Evolutionary conservation across 176 grass and related monocot species (phyloP).

Genomic region (Phyllostachys edulis): DNA sequence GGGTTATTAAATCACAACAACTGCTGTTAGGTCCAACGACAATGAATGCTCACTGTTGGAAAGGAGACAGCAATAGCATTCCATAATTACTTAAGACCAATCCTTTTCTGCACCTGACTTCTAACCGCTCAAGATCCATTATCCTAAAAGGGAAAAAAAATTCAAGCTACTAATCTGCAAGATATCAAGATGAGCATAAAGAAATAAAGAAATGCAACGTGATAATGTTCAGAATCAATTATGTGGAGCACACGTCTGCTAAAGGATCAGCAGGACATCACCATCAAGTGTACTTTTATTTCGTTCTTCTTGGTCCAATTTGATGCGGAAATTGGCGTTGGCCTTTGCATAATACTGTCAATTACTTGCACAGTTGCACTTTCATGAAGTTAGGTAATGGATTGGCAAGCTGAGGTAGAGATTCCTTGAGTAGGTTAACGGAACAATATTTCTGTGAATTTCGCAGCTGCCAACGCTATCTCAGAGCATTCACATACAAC

Average conservation of each 20-base stretch:
- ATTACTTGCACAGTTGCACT: neutral
- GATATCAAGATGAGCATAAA: neutral
- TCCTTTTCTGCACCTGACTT: constrained; percentile 1
- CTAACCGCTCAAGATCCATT: too few relatives aligned
- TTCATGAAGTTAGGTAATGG: neutral
- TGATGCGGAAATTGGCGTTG: neutral
- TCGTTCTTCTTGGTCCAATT: neutral
- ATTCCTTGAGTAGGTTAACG: too few relatives aligned
- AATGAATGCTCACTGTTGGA: neutral
- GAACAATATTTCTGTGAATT: neutral
- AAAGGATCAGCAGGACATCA: neutral
- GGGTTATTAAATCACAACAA: neutral
- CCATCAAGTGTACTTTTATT: neutral
- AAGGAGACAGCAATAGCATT: neutral
- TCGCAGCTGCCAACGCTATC: neutral
- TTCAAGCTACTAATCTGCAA: neutral
- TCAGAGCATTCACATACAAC: neutral
- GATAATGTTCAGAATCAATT: neutral
- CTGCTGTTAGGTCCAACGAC: constrained; percentile 32
- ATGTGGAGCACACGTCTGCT: neutral
- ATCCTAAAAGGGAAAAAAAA: too few relatives aligned
- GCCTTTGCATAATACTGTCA: neutral
- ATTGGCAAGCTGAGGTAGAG: neutral
- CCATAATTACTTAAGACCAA: neutral
- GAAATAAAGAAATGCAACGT: neutral